These are phyloP conservation scores for Ophiostoma perfectum DNA, from an alignment of 2,329 filamentous ascomycete species.

Conservation along the genomic window DNA sequence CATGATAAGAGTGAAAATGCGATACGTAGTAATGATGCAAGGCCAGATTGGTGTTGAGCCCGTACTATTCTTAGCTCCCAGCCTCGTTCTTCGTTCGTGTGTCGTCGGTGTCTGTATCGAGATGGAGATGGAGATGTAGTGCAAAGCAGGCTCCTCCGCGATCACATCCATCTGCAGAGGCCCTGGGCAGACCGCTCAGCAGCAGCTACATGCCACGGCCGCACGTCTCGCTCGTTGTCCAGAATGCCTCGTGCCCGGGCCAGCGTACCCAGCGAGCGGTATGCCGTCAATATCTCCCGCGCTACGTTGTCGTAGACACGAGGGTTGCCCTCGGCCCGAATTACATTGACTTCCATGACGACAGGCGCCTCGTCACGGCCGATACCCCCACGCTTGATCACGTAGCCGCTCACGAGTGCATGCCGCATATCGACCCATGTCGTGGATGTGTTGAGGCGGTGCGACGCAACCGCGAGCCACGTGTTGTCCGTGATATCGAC, in stretches of 20 bases:
- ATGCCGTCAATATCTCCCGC: constrained; percentile 65
- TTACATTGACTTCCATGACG: constrained; percentile 59
- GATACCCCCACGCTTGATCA: constrained; percentile 57
- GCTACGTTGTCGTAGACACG: constrained; percentile 59
- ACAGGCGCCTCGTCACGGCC: constrained; percentile 53
- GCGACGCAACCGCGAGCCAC: constrained; percentile 66
- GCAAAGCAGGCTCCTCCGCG: constrained; percentile 25
- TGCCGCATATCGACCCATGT: constrained; percentile 51
- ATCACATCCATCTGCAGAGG: constrained; percentile 58
- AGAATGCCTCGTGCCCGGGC: constrained; percentile 61
- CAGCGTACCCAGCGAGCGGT: constrained; percentile 62
- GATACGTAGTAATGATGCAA: no score
- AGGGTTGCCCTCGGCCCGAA: constrained; percentile 51
- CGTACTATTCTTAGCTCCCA: no score
- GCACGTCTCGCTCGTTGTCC: constrained; percentile 53
- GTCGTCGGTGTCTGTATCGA: no score
- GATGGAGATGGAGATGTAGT: no score
- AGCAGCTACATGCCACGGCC: constrained; percentile 73
- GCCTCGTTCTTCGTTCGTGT: no score
- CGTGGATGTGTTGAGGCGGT: constrained; percentile 57
- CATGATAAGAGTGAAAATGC: not conserved
- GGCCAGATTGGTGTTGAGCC: no score
- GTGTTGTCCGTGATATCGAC: constrained; percentile 68
- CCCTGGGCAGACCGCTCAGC: constrained; percentile 63
- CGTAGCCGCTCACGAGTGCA: constrained; percentile 58